Conservation (phyloP, 2,329 filamentous ascomycete genomes). For the Neofusicoccum laricinum region DNA sequence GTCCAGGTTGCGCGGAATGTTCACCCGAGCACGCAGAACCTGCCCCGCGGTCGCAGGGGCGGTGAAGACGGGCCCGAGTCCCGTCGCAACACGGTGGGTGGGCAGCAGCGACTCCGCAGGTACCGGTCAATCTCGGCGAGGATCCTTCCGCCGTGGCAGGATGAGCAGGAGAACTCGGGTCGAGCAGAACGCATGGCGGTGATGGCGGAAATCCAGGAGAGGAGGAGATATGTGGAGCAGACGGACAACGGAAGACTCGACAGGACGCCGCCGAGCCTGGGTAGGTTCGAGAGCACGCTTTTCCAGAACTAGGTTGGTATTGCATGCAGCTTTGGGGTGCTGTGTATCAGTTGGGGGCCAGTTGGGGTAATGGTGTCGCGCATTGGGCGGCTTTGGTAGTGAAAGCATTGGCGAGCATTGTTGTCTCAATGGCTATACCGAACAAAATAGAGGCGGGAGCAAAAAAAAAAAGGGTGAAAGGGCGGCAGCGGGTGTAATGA, state of each 20-base stretch:
- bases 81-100: conserved; percentile 13
- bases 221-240: conserved; percentile 20
- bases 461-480: background rate
- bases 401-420: background rate
- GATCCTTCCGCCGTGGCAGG: conserved; percentile 22
- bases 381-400: conserved; percentile 3
- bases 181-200: conserved; percentile 24
- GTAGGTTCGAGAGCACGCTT: conserved; percentile 30
- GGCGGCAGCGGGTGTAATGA: background rate
- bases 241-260: conserved; percentile 26
- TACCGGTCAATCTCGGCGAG: conserved; percentile 8
- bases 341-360: no score
- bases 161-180: conserved; percentile 34
- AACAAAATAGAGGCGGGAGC: background rate
- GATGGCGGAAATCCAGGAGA: conserved; percentile 25
- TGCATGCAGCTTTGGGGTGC: background rate
- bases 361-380: background rate
- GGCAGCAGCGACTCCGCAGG: conserved; percentile 5
- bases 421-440: background rate
- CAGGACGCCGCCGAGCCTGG: conserved; percentile 36
- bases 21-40: background rate
- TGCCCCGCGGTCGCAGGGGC: background rate
- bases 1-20: background rate
- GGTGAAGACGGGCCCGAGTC: background rate
- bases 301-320: conserved; percentile 1